These are phyloP conservation scores for Boletus sp. DNA, from an alignment of 1,284 basidiomycete genomes.

Conservation along the genomic window DNA sequence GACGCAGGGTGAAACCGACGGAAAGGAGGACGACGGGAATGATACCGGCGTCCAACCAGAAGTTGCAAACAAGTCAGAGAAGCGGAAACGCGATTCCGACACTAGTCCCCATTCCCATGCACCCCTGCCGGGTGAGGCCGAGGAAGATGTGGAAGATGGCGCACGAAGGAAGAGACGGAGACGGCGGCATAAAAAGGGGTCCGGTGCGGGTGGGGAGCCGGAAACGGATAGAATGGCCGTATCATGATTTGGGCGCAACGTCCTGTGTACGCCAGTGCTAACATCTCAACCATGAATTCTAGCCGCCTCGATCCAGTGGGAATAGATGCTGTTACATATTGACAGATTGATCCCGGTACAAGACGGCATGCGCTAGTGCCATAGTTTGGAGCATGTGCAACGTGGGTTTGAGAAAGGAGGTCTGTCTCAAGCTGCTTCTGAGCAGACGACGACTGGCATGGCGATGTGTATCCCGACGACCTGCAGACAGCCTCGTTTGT, in stretches of 20 bases:
- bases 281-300: neutral
- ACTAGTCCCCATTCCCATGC: neutral
- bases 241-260: constrained; percentile 6
- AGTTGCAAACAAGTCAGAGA: constrained; percentile 4
- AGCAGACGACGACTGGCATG: too few species aligned
- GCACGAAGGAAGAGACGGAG: constrained; percentile 36
- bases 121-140: neutral
- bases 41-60: neutral
- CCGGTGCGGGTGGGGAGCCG: neutral
- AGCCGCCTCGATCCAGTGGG: too few species aligned
- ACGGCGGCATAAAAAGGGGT: constrained; percentile 36
- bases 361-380: too few species aligned
- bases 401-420: too few species aligned
- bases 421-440: too few species aligned
- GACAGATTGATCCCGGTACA: too few species aligned
- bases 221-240: neutral
- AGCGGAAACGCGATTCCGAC: constrained; percentile 21
- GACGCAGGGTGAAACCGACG: constrained; percentile 13
- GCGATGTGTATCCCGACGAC: too few species aligned
- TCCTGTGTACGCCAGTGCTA: neutral
- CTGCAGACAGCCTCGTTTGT: too few species aligned
- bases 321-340: neutral
- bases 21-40: neutral
- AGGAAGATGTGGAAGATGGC: constrained; percentile 8
- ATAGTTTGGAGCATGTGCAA: too few species aligned